Conservation (phyloP, 805 yeast species). For the Saccharomycopsis amapae region DNA sequence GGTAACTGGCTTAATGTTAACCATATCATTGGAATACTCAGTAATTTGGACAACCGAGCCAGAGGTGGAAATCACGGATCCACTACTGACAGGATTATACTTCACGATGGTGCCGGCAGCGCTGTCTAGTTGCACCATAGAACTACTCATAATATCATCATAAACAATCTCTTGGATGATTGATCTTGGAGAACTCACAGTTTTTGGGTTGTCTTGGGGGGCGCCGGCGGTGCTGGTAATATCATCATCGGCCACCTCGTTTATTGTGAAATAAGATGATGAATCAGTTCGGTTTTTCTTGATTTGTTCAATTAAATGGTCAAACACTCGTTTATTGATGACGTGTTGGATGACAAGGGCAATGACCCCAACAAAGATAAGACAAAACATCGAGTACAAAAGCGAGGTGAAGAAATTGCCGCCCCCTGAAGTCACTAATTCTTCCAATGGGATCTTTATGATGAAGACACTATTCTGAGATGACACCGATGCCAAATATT, state of each 20-base stretch:
- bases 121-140: conserved; percentile 17
- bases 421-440: conserved; percentile 26
- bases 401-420: conserved; percentile 32
- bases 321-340: conserved; percentile 20
- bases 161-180: conserved; percentile 21
- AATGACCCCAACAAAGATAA: conserved; percentile 29
- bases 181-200: conserved; percentile 23
- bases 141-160: conserved; percentile 19
- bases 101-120: conserved; percentile 22
- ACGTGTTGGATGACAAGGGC: conserved; percentile 31
- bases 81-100: conserved; percentile 5
- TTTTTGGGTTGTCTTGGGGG: too few species aligned
- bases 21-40: conserved; percentile 13
- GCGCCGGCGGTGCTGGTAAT: background rate
- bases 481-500: conserved; percentile 61
- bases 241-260: conserved; percentile 7
- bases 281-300: conserved; percentile 20
- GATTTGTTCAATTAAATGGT: conserved; percentile 20
- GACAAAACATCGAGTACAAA: conserved; percentile 27
- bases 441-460: conserved; percentile 46
- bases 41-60: conserved; percentile 10
- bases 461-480: conserved; percentile 71
- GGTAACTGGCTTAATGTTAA: conserved; percentile 20
- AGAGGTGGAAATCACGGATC: conserved; percentile 6
- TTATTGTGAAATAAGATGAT: conserved; percentile 20